Percentiles rank a stretch among this genome's conserved stretches.
Evolutionary conservation across 2,329 filamentous ascomycete species (phyloP).

Genomic region (Plenodomus tracheiphilus): DNA sequence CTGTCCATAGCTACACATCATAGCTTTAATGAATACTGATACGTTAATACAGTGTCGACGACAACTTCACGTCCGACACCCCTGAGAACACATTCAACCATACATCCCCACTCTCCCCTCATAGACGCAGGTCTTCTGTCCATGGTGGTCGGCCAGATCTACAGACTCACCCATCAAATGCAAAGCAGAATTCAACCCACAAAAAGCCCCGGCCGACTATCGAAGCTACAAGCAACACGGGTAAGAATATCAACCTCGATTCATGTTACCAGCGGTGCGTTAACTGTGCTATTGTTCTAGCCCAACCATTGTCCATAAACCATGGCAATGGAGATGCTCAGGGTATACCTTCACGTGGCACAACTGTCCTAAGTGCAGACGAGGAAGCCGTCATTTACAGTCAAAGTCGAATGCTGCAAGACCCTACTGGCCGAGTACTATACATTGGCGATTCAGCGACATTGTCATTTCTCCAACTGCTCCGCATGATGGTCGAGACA

Average conservation of each 20-base stretch:
- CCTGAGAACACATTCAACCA: conserved; percentile 24
- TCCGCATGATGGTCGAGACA: conserved; percentile 63
- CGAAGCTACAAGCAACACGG: conserved; percentile 19
- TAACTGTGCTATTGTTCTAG: conserved; percentile 6
- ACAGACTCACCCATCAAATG: conserved; percentile 4
- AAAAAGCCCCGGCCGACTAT: conserved; percentile 25
- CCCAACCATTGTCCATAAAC: conserved; percentile 29
- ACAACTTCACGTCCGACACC: conserved; percentile 25
- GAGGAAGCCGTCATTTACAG: conserved; percentile 61
- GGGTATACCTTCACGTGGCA: conserved; percentile 35
- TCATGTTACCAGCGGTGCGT: background rate
- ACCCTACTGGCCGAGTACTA: conserved; percentile 60
- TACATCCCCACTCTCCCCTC: conserved; percentile 22
- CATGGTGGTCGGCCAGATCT: conserved; percentile 12
- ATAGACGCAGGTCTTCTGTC: conserved; percentile 19
- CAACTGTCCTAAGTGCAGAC: conserved; percentile 48
- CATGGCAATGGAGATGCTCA: conserved; percentile 23
- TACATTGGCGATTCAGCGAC: conserved; percentile 68
- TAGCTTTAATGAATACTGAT: background rate
- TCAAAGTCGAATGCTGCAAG: conserved; percentile 62
- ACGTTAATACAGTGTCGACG: conserved; percentile 10
- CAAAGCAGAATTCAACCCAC: conserved; percentile 27
- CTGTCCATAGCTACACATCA: background rate
- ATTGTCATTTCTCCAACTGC: conserved; percentile 62
- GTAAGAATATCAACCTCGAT: background rate